Base-by-base conservation (phyloP, 768 basidiomycete genomes). In the Royoungia palumana region DNA sequence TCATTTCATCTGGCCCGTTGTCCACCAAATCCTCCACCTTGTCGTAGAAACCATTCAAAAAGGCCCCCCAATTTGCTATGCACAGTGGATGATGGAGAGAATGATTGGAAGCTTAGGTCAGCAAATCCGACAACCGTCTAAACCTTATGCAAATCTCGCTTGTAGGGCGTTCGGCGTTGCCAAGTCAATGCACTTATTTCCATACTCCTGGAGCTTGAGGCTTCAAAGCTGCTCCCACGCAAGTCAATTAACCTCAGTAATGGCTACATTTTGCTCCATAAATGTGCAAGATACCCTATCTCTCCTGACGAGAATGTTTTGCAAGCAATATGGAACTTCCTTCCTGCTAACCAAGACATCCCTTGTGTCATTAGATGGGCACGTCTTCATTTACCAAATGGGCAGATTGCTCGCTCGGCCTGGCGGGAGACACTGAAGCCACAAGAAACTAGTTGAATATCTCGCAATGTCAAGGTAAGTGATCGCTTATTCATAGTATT, bases 61-160 rank as follows among this genome's bases (percentile, higher is more conserved):
- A 7, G 63, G 70, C 0, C 63, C 64, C 0, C 47, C 49, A 3
- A 54, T 52, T 16, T 56, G 51, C 19, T 58, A 53, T 35, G 43
- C 68, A 5, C 66, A 70, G 38, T 71, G 62, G 62, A 61, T 55
- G 0, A 56, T 72, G 46, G 67, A 70, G 30, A 14, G 50, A 0
- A 59, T 57, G 1, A 65, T 68, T 16, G 56, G 67, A 4, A 65
- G 58, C 19, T 58, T 68, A 44, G 62, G 60, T 3, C 36, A 52
- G 27, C 61, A 70, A 37, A 60, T 67, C 5, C 24, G 43, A 9
- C 63, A 64, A 34, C 61, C 44, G 10, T 62, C 54, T 0, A 49
- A 67, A 21, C 52, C 58, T 2, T 66, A 49, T 34, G 51, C 54
- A 2, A 69, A 69, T 41, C 54, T 70, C 6, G 28, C 66, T 16